These are phyloP conservation scores for Pezicula carpinea DNA, from an alignment of 2,329 filamentous ascomycete species.

Conservation along the genomic window DNA sequence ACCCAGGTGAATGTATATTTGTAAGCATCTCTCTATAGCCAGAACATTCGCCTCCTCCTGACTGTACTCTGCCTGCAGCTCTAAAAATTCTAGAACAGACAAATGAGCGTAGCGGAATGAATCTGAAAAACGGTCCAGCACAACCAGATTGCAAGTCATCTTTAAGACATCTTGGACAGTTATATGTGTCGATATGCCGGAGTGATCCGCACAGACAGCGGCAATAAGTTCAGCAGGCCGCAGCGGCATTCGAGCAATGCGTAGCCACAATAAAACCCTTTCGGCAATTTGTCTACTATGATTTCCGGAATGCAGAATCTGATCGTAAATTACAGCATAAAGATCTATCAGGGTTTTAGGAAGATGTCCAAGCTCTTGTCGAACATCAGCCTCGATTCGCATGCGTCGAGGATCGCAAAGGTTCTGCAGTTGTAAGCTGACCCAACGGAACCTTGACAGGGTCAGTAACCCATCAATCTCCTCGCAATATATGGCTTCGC, in stretches of 20 bases:
- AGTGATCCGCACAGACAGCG: too few species aligned
- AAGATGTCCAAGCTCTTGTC: slow-evolving; percentile 1
- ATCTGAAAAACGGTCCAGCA: too few species aligned
- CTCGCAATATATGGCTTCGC: background rate
- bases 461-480: background rate
- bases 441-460: slow-evolving; percentile 6
- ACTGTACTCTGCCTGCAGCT: too few species aligned
- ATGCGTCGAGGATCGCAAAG: slow-evolving; percentile 8
- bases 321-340: slow-evolving; percentile 1
- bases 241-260: background rate
- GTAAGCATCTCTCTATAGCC: too few species aligned
- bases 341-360: slow-evolving; percentile 1
- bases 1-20: too few species aligned
- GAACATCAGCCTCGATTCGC: background rate
- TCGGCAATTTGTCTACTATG: background rate
- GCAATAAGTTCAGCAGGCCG: background rate
- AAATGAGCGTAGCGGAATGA: too few species aligned
- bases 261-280: background rate
- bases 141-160: too few species aligned
- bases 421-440: slow-evolving; percentile 9
- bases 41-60: too few species aligned
- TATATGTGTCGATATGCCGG: too few species aligned
- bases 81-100: too few species aligned
- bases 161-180: too few species aligned
- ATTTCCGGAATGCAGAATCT: background rate